Evolutionary conservation across 176 grass and related monocot species (phyloP), one percentile per base, ranked within the genome.

Genomic region (Phragmites australis): DNA sequence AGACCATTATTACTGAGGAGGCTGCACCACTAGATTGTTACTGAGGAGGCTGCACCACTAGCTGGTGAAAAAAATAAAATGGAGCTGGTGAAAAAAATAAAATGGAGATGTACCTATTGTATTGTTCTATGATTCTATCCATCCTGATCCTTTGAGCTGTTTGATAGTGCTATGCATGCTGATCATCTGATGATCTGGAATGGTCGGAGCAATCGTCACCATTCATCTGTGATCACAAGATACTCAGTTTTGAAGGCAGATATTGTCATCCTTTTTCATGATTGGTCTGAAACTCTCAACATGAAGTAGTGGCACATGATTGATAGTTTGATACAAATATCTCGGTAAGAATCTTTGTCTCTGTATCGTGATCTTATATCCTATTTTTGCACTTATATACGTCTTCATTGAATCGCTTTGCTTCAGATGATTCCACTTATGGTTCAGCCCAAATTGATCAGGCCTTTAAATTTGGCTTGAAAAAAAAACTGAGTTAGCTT

Each of bases 161-260:
- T 50, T 60, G 44, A 43, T 56, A 56, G 7, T 14, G 51, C 19
- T 7, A 44, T 11, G 6, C 8, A 17, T 54, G 4, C 16, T 78
- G 56, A 42, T 42, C 15, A 58, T 77, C 64, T 60, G 23, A 59
- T 16, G 26, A 66, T 14, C 31, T 2, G 3, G 45, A 77, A 77
- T 44, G 15, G n/a, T 59, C 34, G 17, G 13, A 67, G 8, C 17
- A 25, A 65, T 42, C 16, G 18, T n/a, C 6, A 40, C 2, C 15
- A 70, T n/a, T 75, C 17, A 34, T 67, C 81, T 83, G 29, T 76
- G 27, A 57, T 53, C 19, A 45, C 2, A 39, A 47, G 61, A 23
- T 42, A 52, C 19, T 34, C 44, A 53, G 49, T 51, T 27, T 47
- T 70, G 19, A 43, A 58, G 54, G 18, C 37, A 58, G 19, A 30